phyloP scores from a whole-genome alignment of 306 rosid genomes.

The Fagus crenata region DNA sequence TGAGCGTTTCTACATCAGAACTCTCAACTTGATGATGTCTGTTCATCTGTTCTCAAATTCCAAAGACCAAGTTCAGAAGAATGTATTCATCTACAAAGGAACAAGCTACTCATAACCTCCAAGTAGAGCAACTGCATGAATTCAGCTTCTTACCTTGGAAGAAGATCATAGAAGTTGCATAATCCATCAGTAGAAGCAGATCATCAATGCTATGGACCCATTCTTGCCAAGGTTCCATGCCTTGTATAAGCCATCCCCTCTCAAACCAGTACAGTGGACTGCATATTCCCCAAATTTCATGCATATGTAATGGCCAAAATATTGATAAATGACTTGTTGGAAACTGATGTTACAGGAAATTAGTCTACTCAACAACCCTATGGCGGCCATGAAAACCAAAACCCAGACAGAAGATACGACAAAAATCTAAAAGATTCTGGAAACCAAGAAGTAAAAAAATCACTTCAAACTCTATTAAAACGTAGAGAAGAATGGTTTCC shows the following conservation, averaged over 20 bases:
- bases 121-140: neutral
- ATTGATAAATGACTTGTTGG: neutral
- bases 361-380: neutral
- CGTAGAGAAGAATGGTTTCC: neutral
- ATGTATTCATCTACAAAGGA: neutral
- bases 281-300: neutral
- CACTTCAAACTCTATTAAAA: neutral
- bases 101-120: neutral
- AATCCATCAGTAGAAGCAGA: slow-evolving; percentile 14
- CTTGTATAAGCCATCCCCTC: slow-evolving; percentile 7
- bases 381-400: neutral
- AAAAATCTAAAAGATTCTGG: neutral
- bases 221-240: slow-evolving; percentile 12
- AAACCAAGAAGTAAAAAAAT: neutral
- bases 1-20: neutral
- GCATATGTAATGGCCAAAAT: neutral
- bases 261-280: neutral
- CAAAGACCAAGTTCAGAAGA: neutral
- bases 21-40: neutral
- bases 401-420: neutral
- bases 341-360: neutral
- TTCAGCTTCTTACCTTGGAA: slow-evolving; percentile 20
- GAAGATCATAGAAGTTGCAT: neutral
- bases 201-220: neutral
- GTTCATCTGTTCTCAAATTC: neutral